Evolutionary conservation across 176 grass and related monocot species (phyloP).

Genomic region (barley (Hordeum vulgare)): MorexV3_pseudomolecules_assembly NC_058524.1:370025656-370026155

Average conservation of each 20-base stretch:
- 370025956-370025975: conserved; percentile 47
- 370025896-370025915: no score
- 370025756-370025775: not conserved
- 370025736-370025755: not conserved
- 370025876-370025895: no score
- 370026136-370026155: no score
- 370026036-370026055: conserved; percentile 1
- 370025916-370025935: no score
- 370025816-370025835: no score
- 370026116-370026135: no score
- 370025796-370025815: no score
- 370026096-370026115: no score
- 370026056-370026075: conserved; percentile 1
- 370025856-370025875: no score
- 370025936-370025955: no score
- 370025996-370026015: conserved; percentile 38
- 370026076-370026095: not conserved
- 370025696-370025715: not conserved
- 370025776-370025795: no score
- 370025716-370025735: not conserved
- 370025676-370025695: conserved; percentile 17
- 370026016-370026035: conserved; percentile 43
- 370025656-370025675: conserved; percentile 64
- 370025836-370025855: no score
- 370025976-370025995: conserved; percentile 37